Base-by-base conservation (phyloP, 2,329 filamentous ascomycete species). In the Tolypocladium amazonense region DNA sequence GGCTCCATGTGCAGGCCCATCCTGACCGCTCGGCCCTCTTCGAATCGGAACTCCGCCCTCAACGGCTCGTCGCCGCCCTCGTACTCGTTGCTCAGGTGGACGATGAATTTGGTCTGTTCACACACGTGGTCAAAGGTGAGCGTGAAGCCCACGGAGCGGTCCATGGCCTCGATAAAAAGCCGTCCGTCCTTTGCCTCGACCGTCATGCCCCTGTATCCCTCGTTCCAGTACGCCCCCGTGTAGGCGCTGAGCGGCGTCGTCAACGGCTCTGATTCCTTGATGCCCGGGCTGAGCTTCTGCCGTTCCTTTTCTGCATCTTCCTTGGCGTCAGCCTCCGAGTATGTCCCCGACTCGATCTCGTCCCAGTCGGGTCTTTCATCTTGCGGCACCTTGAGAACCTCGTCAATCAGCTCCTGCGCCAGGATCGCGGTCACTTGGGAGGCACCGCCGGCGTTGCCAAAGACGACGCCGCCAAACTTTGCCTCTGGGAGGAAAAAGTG, bases 81-180 rank as follows among this genome's bases (percentile, higher is more conserved):
- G 27, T 58, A 58, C 4, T n/a, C 27, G 20, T 58, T 53, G n/a
- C 57, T 35, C 52, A 61, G 12, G 18, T 55, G 56, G 9, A 41
- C 60, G 18, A 59, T 55, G 23, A 55, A 61, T 58, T 59, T 61
- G 23, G 57, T 66, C 43, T 67, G 65, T 14, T 64, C 62, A 0
- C 53, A 39, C 0, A 62, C 50, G 11, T 68, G 67, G 0, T 63
- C 37, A 41, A 72, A 65, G 0, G 47, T 59, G 0, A 68, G 57
- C 0, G 63, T 70, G 35, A 70, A 70, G 1, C 64, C 68, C 56
- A 68, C 61, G 0, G 70, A 70, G 1, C 68, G 66, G 37, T 70
- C 68, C 23, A 60, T 62, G 2, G 67, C 68, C 9, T 71, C 67
- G 6, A 71, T 62, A n/a, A 65, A 67, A 0, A 70, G 59, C 1